phyloP scores from a whole-genome alignment of 768 basidiomycete genomes.

The Auricularia sp. region DNA sequence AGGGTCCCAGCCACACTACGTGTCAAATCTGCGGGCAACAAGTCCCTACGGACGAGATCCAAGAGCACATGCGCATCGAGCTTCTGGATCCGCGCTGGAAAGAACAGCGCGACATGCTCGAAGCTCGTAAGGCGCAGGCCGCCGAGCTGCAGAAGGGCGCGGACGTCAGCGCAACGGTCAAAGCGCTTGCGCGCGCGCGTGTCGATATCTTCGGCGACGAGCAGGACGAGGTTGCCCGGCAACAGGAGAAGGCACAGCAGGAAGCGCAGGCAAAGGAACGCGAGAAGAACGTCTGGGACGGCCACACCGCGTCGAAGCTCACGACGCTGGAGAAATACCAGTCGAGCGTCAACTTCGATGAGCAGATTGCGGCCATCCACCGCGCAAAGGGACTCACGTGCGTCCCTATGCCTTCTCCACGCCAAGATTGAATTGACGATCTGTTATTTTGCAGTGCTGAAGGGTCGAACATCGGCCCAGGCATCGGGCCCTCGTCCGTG shows the following conservation, averaged over 20 bases:
- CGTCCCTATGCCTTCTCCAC: conserved; percentile 22
- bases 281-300: conserved; percentile 98
- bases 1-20: conserved; percentile 55
- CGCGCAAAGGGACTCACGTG: conserved; percentile 84
- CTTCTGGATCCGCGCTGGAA: conserved; percentile 97
- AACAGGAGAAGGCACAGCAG: conserved; percentile 80
- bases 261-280: conserved; percentile 71
- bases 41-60: conserved; percentile 88
- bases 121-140: conserved; percentile 81
- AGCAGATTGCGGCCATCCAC: conserved; percentile 96
- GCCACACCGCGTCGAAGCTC: conserved; percentile 90
- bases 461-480: conserved; percentile 70
- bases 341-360: conserved; percentile 87
- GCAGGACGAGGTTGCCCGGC: conserved; percentile 82
- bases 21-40: conserved; percentile 94
- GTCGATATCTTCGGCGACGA: conserved; percentile 96
- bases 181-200: conserved; percentile 87
- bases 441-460: conserved; percentile 43
- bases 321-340: conserved; percentile 90
- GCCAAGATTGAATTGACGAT: conserved; percentile 9
- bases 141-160: conserved; percentile 84
- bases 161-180: conserved; percentile 87
- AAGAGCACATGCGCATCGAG: conserved; percentile 98
- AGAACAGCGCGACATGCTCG: conserved; percentile 81
- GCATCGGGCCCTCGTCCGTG: conserved; percentile 73